Evolutionary conservation across 106 monocot genomes (phyloP), one percentile per base, ranked within the genome.

Genomic region (Acorus gramineus): DNA sequence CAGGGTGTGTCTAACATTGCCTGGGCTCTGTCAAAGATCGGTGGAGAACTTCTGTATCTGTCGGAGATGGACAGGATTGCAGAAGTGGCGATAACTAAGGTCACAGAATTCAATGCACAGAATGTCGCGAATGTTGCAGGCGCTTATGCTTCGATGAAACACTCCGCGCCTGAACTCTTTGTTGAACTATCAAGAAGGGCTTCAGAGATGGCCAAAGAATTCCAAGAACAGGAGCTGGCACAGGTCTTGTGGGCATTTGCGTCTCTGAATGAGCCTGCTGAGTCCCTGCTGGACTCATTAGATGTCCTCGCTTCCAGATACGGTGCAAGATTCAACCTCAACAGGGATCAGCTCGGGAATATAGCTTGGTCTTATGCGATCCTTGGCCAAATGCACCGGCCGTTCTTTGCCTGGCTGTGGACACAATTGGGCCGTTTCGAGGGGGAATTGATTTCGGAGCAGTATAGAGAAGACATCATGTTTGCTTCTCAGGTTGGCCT

Each of bases 21-120:
- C 2, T 98, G 98, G 98, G 98, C 92, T 44, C 60, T 98, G 56
- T 92, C 98, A 7, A 98, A 98, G 70, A 84, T 98, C 63, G 98
- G 98, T 6, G 83, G 98, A 6, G 98, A 89, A 70, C 56, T 98
- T 14, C 85, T 98, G 6, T 98, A 89, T 66, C 12, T 80, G 7
- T 86, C 98, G 2, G 98, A 92, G 76, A 98, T 98, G 91, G 98
- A 98, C 72, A 76, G 98, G 69, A 69, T 98, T 73, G 85, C 88
- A 14, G 88, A 88, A 49, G 85, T 98, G 54, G 92, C 88, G 8
- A 11, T 68, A 7, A 73, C 77, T 14, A 88, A 81, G 72, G 69
- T 98, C 50, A 63, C 50, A 11, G 83, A 92, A 11, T 92, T 98
- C 68, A 92, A 92, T 74, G 76, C 92, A 7, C 98, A 98, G 69